Evolutionary conservation across 2,329 filamentous ascomycete genomes (phyloP).

Genomic region (Talaromyces sp.): DNA sequence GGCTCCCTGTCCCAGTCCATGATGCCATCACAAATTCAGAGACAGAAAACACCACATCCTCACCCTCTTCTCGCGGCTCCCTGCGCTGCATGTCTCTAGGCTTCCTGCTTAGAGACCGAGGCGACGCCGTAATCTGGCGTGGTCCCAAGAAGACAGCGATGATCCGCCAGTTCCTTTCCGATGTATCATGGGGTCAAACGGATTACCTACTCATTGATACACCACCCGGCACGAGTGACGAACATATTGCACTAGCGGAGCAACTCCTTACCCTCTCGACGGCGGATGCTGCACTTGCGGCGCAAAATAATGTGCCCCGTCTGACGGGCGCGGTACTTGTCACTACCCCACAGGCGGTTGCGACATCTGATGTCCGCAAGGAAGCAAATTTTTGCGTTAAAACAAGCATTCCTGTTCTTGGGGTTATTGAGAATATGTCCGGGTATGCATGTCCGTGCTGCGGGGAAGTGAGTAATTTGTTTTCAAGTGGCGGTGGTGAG

Average conservation of each 20-base stretch:
- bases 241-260: constrained; percentile 93
- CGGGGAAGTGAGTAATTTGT: constrained; percentile 87
- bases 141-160: constrained; percentile 99
- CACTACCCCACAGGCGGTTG: constrained; percentile 92
- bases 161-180: constrained; percentile 92
- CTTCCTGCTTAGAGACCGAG: constrained; percentile 79
- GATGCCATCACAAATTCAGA: constrained; percentile 45
- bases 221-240: constrained; percentile 92
- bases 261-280: constrained; percentile 64
- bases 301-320: constrained; percentile 52
- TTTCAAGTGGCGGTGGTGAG: constrained; percentile 85
- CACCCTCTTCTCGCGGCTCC: constrained; percentile 35
- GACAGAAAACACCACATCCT: constrained; percentile 14
- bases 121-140: constrained; percentile 94
- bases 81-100: constrained; percentile 83
- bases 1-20: constrained; percentile 87
- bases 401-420: constrained; percentile 76
- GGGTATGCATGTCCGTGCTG: constrained; percentile 61
- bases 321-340: constrained; percentile 89
- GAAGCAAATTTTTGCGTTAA: constrained; percentile 93
- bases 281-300: constrained; percentile 23
- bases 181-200: constrained; percentile 83
- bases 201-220: constrained; percentile 96
- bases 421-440: constrained; percentile 93
- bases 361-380: constrained; percentile 90